A percentile compares a stretch with the other conserved stretches of the same genome.
Evolutionary conservation across 306 rosid species (phyloP).

Genomic region (Trifolium fragiferum): DNA sequence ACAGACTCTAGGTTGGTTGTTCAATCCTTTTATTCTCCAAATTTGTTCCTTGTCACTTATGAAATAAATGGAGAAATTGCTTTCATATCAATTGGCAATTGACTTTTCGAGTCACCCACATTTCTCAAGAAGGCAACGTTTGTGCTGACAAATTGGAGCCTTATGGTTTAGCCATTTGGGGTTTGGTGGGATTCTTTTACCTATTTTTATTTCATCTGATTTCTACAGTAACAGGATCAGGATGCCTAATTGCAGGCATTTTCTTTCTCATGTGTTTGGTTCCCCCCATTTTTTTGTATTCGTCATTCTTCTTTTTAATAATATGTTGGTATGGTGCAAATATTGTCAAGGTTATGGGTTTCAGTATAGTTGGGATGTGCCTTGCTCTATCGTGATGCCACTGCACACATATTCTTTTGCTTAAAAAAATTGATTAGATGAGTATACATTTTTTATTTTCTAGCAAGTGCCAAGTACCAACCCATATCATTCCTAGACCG

Average conservation of each 20-base stretch:
- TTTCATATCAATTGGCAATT: background rate
- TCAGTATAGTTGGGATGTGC: background rate
- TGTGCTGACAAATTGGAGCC: background rate
- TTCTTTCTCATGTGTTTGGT: background rate
- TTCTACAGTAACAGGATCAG: background rate
- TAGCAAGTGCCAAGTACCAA: constrained; percentile 16
- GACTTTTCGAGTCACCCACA: constrained; percentile 5
- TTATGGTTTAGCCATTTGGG: background rate
- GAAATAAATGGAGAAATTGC: background rate
- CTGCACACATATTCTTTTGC: background rate
- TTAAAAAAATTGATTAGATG: background rate
- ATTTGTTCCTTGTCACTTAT: constrained; percentile 8
- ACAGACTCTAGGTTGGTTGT: background rate
- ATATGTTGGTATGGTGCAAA: background rate
- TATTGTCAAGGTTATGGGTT: background rate
- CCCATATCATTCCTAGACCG: constrained; percentile 32
- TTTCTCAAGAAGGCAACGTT: background rate
- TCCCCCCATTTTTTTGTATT: background rate
- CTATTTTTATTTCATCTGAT: background rate
- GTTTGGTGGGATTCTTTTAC: constrained; percentile 2
- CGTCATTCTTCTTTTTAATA: background rate
- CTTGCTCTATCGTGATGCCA: background rate
- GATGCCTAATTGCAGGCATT: background rate
- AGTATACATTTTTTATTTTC: constrained; percentile 19
- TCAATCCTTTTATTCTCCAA: background rate